These are phyloP conservation scores for Rhizopus sp. DNA, from an alignment of 371 early-diverging fungal genomes.

Conservation along the genomic window DNA sequence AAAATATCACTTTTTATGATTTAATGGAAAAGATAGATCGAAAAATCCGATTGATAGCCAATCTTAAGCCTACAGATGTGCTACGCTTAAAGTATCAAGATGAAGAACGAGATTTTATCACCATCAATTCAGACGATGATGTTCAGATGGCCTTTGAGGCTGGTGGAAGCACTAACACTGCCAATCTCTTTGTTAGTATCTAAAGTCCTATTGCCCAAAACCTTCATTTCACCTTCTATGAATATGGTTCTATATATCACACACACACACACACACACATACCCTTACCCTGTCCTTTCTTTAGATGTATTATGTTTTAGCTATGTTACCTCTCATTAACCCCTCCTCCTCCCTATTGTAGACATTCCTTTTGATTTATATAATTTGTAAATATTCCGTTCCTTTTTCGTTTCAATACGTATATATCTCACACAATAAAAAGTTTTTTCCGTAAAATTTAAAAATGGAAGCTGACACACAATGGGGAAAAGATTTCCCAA, in stretches of 20 bases:
- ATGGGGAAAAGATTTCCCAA: too few species aligned
- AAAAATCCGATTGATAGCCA: constrained; percentile 84
- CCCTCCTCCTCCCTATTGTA: too few species aligned
- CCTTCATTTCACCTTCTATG: too few species aligned
- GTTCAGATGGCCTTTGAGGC: constrained; percentile 90
- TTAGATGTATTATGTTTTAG: too few species aligned
- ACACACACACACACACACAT: too few species aligned
- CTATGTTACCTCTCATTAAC: too few species aligned
- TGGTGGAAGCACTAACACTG: constrained; percentile 41
- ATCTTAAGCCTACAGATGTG: constrained; percentile 43
- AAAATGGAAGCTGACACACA: too few species aligned
- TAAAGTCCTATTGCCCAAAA: constrained; percentile 5
- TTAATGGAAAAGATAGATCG: constrained; percentile 81
- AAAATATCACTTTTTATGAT: constrained; percentile 72
- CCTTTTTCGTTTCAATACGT: too few species aligned
- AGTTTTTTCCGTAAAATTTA: neutral
- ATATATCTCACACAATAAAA: neutral
- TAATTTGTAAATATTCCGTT: too few species aligned
- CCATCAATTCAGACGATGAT: constrained; percentile 89
- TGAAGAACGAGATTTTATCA: constrained; percentile 89
- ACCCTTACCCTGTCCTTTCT: too few species aligned
- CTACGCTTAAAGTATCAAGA: constrained; percentile 87
- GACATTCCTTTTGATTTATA: too few species aligned
- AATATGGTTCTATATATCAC: too few species aligned
- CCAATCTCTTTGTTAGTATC: constrained; percentile 45